Percentiles rank a stretch among this genome's conserved stretches.
Conservation (phyloP, 805 yeast genomes). For the Wickerhamiella siamensis region DNA sequence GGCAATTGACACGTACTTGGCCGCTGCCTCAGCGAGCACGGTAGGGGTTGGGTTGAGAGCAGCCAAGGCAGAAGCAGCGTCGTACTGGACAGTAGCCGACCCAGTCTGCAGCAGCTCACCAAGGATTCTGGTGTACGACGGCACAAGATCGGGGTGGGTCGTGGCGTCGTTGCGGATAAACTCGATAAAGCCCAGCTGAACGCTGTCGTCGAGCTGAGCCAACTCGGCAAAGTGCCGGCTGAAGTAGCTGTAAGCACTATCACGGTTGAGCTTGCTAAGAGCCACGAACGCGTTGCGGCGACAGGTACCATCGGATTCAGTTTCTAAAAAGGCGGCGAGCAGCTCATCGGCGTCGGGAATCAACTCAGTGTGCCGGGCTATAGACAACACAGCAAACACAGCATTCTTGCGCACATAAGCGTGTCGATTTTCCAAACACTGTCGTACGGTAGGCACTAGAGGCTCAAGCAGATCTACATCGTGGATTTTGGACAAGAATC, state of each 20-base stretch:
- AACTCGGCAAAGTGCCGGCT: conserved; percentile 52
- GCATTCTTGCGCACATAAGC: conserved; percentile 97
- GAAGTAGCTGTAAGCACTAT: conserved; percentile 67
- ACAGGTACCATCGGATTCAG: conserved; percentile 86
- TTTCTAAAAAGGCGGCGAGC: conserved; percentile 52
- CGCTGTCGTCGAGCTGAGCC: conserved; percentile 57
- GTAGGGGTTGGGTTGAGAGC: conserved; percentile 42
- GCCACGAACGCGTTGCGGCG: conserved; percentile 91
- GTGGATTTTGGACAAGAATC: conserved; percentile 77
- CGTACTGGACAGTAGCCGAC: conserved; percentile 57
- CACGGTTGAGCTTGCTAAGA: conserved; percentile 68
- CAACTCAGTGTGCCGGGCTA: conserved; percentile 67
- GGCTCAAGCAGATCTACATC: conserved; percentile 94
- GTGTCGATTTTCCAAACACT: conserved; percentile 88
- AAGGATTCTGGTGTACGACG: conserved; percentile 58
- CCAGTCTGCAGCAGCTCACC: conserved; percentile 39
- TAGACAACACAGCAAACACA: conserved; percentile 74
- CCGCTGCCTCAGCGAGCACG: conserved; percentile 63
- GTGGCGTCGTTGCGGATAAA: conserved; percentile 75
- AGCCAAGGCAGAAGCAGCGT: conserved; percentile 75
- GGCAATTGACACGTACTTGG: conserved; percentile 76
- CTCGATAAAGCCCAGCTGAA: conserved; percentile 83
- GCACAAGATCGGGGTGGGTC: conserved; percentile 45
- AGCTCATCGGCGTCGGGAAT: conserved; percentile 93
- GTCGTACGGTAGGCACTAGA: conserved; percentile 80